A percentile compares a stretch with the other conserved stretches of the same genome.
Evolutionary conservation across 768 basidiomycete species (phyloP).

Genomic region (Pleurotus giganteus): DNA sequence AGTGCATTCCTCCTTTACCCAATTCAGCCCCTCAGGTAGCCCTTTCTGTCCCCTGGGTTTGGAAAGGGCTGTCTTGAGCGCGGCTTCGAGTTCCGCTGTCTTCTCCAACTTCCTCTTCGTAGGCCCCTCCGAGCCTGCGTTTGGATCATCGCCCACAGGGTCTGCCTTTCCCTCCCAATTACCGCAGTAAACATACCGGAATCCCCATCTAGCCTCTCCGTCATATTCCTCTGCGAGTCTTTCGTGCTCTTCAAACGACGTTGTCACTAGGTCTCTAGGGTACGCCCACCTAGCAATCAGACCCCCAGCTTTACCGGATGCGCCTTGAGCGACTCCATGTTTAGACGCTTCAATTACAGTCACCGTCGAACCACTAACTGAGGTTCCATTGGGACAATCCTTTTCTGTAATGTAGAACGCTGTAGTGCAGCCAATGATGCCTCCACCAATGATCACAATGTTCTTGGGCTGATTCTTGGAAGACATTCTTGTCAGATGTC

Average conservation of each 20-base stretch:
- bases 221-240: constrained; percentile 66
- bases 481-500: neutral
- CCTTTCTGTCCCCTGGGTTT: constrained; percentile 26
- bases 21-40: constrained; percentile 50
- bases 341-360: constrained; percentile 73
- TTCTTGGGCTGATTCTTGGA: constrained; percentile 20
- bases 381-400: constrained; percentile 43
- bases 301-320: constrained; percentile 80
- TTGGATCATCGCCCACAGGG: constrained; percentile 16
- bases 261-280: constrained; percentile 61
- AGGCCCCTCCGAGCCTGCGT: constrained; percentile 22
- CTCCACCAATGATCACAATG: constrained; percentile 81
- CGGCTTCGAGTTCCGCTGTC: constrained; percentile 43
- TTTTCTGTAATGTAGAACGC: constrained; percentile 71
- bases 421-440: constrained; percentile 82
- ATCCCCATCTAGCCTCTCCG: constrained; percentile 79
- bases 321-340: constrained; percentile 66
- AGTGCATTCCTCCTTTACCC: constrained; percentile 59
- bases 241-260: constrained; percentile 76
- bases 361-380: constrained; percentile 35
- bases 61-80: constrained; percentile 18
- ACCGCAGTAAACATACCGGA: constrained; percentile 71
- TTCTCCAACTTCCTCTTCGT: constrained; percentile 52
- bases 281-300: constrained; percentile 87
- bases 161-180: constrained; percentile 70